phyloP scores from a whole-genome alignment of 2,329 filamentous ascomycete species.

The Microsporum ferrugineum region DNA sequence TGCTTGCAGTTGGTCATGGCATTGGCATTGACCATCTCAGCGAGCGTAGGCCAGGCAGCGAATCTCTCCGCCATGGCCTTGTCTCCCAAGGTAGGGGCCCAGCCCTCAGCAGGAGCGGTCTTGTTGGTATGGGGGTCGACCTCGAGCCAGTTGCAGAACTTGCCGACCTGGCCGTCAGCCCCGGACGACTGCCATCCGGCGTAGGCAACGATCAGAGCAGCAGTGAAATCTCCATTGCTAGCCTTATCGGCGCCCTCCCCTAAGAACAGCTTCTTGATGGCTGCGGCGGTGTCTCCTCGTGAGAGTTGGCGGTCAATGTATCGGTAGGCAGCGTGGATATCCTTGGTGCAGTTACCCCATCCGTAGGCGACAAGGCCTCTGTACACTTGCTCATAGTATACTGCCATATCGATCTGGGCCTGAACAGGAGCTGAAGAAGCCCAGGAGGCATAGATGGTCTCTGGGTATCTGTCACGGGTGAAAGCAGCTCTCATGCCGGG shows the following conservation, averaged over 20 bases:
- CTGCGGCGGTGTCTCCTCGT: constrained; percentile 24
- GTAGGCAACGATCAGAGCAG: constrained; percentile 32
- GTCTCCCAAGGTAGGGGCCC: constrained; percentile 31
- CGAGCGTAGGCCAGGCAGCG: constrained; percentile 31
- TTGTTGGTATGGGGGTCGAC: constrained; percentile 29
- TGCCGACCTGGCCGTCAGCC: constrained; percentile 30
- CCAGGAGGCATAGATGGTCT: constrained; percentile 32
- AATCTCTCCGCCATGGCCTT: constrained; percentile 34
- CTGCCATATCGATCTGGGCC: constrained; percentile 39
- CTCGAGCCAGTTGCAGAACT: constrained; percentile 40
- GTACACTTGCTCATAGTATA: constrained; percentile 42
- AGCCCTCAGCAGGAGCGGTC: constrained; percentile 31
- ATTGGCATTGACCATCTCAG: constrained; percentile 29
- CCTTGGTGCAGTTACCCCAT: constrained; percentile 39
- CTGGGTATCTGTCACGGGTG: constrained; percentile 33
- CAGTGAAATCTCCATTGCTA: constrained; percentile 38
- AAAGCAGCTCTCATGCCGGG: constrained; percentile 36
- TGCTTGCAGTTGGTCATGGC: constrained; percentile 33
- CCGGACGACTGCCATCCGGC: constrained; percentile 37
- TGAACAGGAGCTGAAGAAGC: constrained; percentile 37
- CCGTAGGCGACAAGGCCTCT: constrained; percentile 40
- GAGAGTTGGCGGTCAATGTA: constrained; percentile 41
- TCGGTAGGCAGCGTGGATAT: constrained; percentile 38
- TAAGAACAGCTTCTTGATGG: constrained; percentile 40
- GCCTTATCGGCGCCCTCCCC: constrained; percentile 37